Conservation (phyloP, 208 protist species). For the Crithidia brevicula region DNA sequence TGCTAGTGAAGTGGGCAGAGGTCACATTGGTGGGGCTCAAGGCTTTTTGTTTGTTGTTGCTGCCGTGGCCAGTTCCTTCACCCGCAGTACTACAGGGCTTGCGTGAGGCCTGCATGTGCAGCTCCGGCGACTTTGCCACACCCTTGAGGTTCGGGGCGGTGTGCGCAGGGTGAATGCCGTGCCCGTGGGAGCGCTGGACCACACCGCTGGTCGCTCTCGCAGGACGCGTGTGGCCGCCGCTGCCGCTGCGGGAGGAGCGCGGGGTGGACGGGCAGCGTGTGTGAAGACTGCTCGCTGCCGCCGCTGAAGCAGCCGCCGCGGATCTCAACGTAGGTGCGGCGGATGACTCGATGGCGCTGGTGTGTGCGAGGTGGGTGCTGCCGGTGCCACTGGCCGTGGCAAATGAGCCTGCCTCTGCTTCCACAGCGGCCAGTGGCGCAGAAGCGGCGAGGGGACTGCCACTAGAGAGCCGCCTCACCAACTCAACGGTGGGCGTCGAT, state of each 20-base stretch:
- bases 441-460: not conserved
- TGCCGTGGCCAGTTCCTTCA: too few species aligned
- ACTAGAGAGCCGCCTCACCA: not conserved
- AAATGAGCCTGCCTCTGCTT: not conserved
- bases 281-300: not conserved
- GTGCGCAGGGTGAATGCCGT: too few species aligned
- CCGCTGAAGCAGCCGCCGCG: not conserved
- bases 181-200: too few species aligned
- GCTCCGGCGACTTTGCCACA: too few species aligned
- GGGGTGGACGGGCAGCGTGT: not conserved
- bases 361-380: too few species aligned
- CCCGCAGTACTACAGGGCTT: too few species aligned
- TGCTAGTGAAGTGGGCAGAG: constrained; percentile 15
- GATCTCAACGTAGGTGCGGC: too few species aligned
- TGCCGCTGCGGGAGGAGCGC: not conserved
- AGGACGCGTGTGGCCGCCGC: not conserved
- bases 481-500: not conserved
- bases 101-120: too few species aligned
- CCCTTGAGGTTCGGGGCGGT: too few species aligned
- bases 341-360: too few species aligned
- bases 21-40: not conserved
- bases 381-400: not conserved
- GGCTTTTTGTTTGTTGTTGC: not conserved
- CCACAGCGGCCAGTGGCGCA: not conserved
- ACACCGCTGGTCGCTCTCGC: too few species aligned